Evolutionary conservation across 2,329 filamentous ascomycete genomes (phyloP), one percentile per base, ranked within the genome.

Genomic region (Cladosporium oxysporum): DNA sequence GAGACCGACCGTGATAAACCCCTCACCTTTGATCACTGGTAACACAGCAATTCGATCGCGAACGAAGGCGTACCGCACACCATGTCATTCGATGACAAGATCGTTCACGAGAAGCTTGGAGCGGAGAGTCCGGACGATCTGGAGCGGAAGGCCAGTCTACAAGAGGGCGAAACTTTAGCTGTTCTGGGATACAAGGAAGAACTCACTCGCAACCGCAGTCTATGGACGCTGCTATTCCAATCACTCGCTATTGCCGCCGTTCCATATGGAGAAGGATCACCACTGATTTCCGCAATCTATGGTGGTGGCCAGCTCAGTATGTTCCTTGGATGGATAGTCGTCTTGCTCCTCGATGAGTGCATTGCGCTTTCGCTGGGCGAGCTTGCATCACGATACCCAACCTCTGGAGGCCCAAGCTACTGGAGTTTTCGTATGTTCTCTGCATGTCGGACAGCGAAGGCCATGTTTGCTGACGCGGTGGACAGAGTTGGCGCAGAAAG

Each of bases 381-480:
- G 79, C 89, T 92, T 72, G 91, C 89, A 62, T 88, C 86, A 70
- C 85, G 91, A 47, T 92, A 90, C 73, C 90, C 90, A 26, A 92
- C 89, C n/a, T 88, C 88, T 60, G 90, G 89, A 71, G 90, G 90
- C 72, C 89, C 91, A 61, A 91, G 91, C 78, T 92, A 91, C 76
- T 90, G 91, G 80, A 87, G 88, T 3, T 92, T 90, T 73, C 62
- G 61, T 63, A 63, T 29, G 61, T 57, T 5, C 18, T 21, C 33
- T 8, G 8, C n/a, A 28, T 16, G 18, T 23, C 1, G n/a, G 18
- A 58, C 29, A 23, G 12, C 31, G 31, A 18, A 18, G 53, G 21
- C n/a, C 11, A 11, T 37, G 8, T 58, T 21, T 53, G 47, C 59
- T 62, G 16, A 62, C 33, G 26, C 14, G 8, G 14, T 29, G 7